Conservation (phyloP, 2,329 filamentous ascomycete species). For the Penicillium decumbens region DNA sequence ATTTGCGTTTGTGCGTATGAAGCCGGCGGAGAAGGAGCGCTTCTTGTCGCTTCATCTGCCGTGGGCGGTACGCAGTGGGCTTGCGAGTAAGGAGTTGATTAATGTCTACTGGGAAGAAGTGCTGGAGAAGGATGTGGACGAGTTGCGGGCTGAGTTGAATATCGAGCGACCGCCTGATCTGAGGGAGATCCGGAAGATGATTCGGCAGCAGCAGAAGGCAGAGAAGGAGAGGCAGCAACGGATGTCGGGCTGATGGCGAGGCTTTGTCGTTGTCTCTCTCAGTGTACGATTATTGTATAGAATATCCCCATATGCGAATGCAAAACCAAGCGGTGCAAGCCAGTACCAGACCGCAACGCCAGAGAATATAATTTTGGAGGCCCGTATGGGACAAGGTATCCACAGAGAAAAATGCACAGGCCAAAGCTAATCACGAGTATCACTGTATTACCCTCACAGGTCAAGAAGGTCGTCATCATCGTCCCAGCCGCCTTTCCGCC, state of each 20-base stretch:
- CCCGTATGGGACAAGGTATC: conserved; percentile 1
- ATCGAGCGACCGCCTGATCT: conserved; percentile 88
- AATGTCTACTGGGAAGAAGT: conserved; percentile 99
- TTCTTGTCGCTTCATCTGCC: conserved; percentile 68
- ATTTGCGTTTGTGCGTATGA: conserved; percentile 63
- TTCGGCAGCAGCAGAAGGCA: conserved; percentile 64
- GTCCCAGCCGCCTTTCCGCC: conserved; percentile 79
- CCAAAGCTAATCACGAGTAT: conserved; percentile 2
- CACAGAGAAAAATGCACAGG: conserved; percentile 1
- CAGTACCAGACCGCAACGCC: conserved; percentile 14
- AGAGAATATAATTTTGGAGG: conserved; percentile 5
- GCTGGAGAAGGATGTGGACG: conserved; percentile 74
- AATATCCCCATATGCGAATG: conserved; percentile 6
- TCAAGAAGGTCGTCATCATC: conserved; percentile 58
- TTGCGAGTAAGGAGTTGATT: conserved; percentile 72
- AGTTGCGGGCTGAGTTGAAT: conserved; percentile 67
- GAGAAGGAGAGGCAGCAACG: conserved; percentile 50
- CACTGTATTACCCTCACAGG: conserved; percentile 26
- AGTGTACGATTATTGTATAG: conserved; percentile 18
- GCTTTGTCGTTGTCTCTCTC: neutral
- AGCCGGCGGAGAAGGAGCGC: conserved; percentile 57
- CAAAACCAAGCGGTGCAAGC: neutral
- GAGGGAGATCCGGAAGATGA: conserved; percentile 66
- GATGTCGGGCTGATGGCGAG: conserved; percentile 8
- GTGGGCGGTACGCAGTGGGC: conserved; percentile 83